Base-by-base conservation (phyloP, 257 asterid genomes). In the Solanum sitiens region DNA sequence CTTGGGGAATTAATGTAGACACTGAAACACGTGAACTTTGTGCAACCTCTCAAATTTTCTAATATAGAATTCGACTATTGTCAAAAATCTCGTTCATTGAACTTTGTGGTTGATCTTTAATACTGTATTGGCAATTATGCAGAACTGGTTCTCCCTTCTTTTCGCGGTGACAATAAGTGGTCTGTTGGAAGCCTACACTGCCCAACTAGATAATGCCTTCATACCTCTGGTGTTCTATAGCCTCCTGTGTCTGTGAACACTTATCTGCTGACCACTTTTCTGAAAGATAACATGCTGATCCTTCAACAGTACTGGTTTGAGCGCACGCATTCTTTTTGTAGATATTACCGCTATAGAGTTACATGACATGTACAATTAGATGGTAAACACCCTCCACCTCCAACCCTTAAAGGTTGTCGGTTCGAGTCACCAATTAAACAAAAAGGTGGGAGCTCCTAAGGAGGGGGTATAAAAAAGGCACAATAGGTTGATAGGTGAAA, bases 171-270 rank as follows among this genome's bases (percentile, higher is more conserved):
- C 90, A 3, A 83, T 91, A 44, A 96, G 95, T 65, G 99, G 98
- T 70, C 88, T 97, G 89, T 91, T 97, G 96, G 99, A 97, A 93
- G 98, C 99, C 50, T 94, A 94, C 93, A 96, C 98, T 2, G 96
- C 99, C 39, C 99, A 97, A 93, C 98, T 97, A 33, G 99, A 97
- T 86, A 96, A 97, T 84, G 99, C 99, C 87, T 97, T 96, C 93
- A 97, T 97, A 92, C 99, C 99, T 86, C 96, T 97, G 44, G 90
- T 97, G 83, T 97, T 97, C 95, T 94, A 96, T 90, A 96, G 99
- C 87, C 93, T 97, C 85, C 98, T 97, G 70, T 97, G 99, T 87
- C 91, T 96, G 85, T 97, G 84, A 90, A 90, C 30, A n/a, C 67
- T 20, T 47, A 1, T 82, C 27, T 32, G 32, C 32, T 82, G 70